Conservation (phyloP, 176 grass and related monocot species). For the Triticum monococcum region DNA sequence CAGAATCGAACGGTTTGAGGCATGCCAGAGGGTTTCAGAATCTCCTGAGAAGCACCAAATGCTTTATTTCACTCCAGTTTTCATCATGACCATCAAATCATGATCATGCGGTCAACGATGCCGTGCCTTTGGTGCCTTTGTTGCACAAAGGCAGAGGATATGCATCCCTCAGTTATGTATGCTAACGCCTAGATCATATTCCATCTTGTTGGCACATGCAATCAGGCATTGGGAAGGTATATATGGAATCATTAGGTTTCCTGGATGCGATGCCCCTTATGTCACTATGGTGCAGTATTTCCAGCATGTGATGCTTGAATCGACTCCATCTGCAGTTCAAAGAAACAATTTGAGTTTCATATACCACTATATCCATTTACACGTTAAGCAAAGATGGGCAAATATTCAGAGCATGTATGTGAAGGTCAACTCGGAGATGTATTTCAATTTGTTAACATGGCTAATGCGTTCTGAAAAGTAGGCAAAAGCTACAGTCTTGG, state of each 20-base stretch:
- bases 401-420: neutral
- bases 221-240: conserved; percentile 85
- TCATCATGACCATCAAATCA: neutral
- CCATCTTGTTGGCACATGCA: conserved; percentile 77
- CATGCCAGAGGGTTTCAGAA: neutral
- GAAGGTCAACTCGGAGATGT: neutral
- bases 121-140: neutral
- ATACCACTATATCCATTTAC: neutral
- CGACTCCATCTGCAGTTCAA: conserved; percentile 70
- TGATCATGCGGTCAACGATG: neutral
- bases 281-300: conserved; percentile 80
- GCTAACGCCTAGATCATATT: conserved; percentile 19
- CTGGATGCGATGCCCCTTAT: conserved; percentile 56
- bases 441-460: neutral
- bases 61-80: neutral
- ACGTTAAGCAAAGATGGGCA: neutral
- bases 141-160: neutral
- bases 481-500: neutral
- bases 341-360: neutral
- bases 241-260: conserved; percentile 77
- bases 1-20: neutral
- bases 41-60: neutral
- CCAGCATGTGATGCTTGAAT: conserved; percentile 88
- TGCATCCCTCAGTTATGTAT: neutral
- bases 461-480: neutral